Evolutionary conservation across 2,329 filamentous ascomycete genomes (phyloP), one percentile per base, ranked within the genome.

Genomic region (Penicillium sp.): DNA sequence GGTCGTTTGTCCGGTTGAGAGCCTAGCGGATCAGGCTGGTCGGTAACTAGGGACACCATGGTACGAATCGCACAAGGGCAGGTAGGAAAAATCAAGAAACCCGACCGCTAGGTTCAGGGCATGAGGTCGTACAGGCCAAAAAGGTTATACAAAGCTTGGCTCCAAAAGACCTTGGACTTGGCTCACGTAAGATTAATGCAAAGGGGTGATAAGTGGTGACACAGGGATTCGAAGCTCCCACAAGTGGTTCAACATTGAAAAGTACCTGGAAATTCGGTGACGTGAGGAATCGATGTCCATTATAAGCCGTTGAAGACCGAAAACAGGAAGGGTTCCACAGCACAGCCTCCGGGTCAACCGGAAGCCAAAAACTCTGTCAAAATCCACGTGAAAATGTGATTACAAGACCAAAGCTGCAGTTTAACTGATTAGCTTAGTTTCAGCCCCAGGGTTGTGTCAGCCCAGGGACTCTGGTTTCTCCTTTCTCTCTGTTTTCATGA

Each of bases 331-430:
- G 62, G 54, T 53, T 61, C 56, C 54, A 59, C 55, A 58, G 59
- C 65, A 67, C 64, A 67, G 65, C 65, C 66, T 62, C 56, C 66
- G 64, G 64, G 57, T 59, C 27, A 39, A 49, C 58, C 67, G 65
- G 62, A 63, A 54, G 55, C 23, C 37, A 61, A 53, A 53, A 46
- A 45, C 23, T 44, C 37, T 43, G 50, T 16, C 29, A 47, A 54
- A 46, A n/a, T 53, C 29, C 50, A 55, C 47, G 39, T 54, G 51
- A 53, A 50, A 39, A 29, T n/a, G 5, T 35, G 25, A 7, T 29
- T 29, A 29, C 8, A 21, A 6, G 13, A 19, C 19, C 19, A 19
- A 19, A 19, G 19, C 19, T 49, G 4, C 3, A 4, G 9, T 10
- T 29, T 19, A n/a, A 11, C 9, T 10, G 11, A 9, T n/a, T 27